Conservation (phyloP, 2,329 filamentous ascomycete genomes). For the Mycosphaerelloides madeirae region DNA sequence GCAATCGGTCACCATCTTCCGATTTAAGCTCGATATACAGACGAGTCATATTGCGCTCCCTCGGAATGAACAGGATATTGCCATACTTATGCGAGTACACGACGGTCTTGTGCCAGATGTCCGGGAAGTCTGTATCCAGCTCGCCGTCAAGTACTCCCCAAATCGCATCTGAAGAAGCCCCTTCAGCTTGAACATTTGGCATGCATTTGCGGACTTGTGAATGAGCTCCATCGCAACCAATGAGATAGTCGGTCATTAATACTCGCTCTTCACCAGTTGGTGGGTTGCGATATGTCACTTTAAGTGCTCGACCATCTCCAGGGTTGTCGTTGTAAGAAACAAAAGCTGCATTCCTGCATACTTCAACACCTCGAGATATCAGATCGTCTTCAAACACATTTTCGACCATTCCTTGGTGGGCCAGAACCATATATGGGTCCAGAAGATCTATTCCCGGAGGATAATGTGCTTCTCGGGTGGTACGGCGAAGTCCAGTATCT, state of each 20-base stretch:
- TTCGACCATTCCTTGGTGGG: constrained; percentile 73
- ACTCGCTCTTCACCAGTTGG: constrained; percentile 36
- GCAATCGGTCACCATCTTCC: constrained; percentile 30
- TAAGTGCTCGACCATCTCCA: constrained; percentile 34
- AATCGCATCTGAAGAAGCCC: constrained; percentile 51
- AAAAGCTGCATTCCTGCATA: constrained; percentile 62
- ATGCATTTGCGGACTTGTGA: constrained; percentile 65
- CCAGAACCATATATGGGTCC: constrained; percentile 52
- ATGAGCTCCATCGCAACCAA: constrained; percentile 70
- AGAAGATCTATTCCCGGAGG: constrained; percentile 50
- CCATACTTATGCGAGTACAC: constrained; percentile 63
- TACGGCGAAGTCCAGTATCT: constrained; percentile 49
- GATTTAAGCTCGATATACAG: constrained; percentile 48
- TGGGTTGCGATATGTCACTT: constrained; percentile 39
- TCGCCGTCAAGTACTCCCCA: constrained; percentile 71
- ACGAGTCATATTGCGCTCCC: constrained; percentile 68
- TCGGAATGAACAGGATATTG: constrained; percentile 68
- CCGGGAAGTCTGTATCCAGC: constrained; percentile 67
- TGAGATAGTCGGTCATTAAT: constrained; percentile 58
- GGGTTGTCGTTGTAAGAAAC: constrained; percentile 43
- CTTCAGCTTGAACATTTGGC: constrained; percentile 44
- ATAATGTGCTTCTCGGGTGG: constrained; percentile 65
- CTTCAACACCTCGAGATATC: constrained; percentile 57
- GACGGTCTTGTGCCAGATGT: constrained; percentile 69
- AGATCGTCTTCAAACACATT: constrained; percentile 66